A percentile compares a stretch with the other conserved stretches of the same genome.
These are phyloP conservation scores for Pythium apleroticum DNA, from an alignment of 352 stramenopile species.

Conservation along the genomic window DNA sequence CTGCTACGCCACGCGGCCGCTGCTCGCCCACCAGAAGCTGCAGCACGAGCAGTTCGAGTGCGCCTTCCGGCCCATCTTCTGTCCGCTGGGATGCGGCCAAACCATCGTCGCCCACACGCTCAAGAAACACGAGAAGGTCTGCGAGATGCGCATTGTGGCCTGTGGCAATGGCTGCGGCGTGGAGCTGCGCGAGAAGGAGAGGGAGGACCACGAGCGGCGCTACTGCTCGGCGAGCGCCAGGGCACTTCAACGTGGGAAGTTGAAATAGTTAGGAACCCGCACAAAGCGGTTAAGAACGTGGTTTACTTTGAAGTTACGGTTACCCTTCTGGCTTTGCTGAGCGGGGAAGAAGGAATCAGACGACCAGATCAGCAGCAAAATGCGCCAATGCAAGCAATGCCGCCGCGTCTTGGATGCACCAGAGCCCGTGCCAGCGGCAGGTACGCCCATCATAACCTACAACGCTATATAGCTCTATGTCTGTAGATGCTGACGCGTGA, in stretches of 20 bases:
- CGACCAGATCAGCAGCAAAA: neutral
- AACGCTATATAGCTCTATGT: neutral
- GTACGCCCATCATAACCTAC: neutral
- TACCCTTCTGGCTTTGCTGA: neutral
- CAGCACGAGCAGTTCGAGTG: constrained; percentile 67
- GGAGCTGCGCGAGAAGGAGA: constrained; percentile 61
- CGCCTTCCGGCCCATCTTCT: constrained; percentile 56
- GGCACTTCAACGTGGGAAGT: constrained; percentile 13
- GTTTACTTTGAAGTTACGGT: constrained; percentile 3
- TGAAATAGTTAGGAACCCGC: constrained; percentile 14
- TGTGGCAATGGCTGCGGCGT: constrained; percentile 57
- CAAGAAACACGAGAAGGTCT: constrained; percentile 54
- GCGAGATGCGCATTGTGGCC: constrained; percentile 57
- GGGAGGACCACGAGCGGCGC: constrained; percentile 47
- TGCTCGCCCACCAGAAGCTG: constrained; percentile 58
- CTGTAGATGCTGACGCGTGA: constrained; percentile 1
- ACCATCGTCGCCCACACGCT: constrained; percentile 48
- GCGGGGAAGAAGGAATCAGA: constrained; percentile 9
- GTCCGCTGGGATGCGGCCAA: constrained; percentile 59
- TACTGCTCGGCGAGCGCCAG: constrained; percentile 30
- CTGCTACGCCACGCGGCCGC: constrained; percentile 41
- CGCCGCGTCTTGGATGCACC: constrained; percentile 30
- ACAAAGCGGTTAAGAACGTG: constrained; percentile 11
- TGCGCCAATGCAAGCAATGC: constrained; percentile 37
- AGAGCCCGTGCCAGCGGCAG: constrained; percentile 11